Base-by-base conservation (phyloP, 2,329 filamentous ascomycete species). In the Lecanicillium sp. region DNA sequence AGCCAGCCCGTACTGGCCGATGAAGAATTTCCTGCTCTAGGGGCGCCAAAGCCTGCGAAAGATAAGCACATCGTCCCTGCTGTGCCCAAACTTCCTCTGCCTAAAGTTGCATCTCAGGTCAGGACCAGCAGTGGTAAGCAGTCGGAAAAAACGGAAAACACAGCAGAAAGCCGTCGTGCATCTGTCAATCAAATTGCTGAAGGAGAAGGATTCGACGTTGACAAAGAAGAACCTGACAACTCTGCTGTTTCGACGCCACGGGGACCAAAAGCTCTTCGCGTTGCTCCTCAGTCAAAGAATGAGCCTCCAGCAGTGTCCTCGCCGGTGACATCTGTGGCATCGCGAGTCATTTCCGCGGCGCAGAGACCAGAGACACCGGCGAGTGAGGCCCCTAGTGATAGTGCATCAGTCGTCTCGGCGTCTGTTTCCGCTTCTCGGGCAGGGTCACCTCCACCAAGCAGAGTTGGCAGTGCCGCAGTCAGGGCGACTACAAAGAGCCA, bases 351-450 rank as follows among this genome's bases (percentile, higher is more conserved):
- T 16, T 58, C 56, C 13, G 38, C 44, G 9, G 54, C 49, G 5
- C 54, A 81, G 41, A 67, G 74, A 6, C 83, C 85, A n/a, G 78
- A 78, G 19, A 88, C 84, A 1, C 83, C 85, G 0, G 74, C 65
- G 2, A 88, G 83, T 52, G 85, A 89, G 51, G 67, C 78, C 40
- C 69, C 85, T 27, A 87, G 83, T n/a, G 85, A 90, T 53, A 85
- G 75, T 39, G 78, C 83, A 9, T 88, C 83, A 0, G 66, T 88
- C 16, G 71, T 85, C 4, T 89, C 85, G 13, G 71, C 78, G 3
- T 85, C 83, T 2, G 62, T 83, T 25, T 85, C 73, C 1, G 66
- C 68, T 13, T 78, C 85, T 12, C 75, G 84, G 31, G 77, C 83
- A 13, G 84, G 71, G 52, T 87, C 84, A 4, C 84, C 85, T 4